phyloP scores from a whole-genome alignment of 495 filamentous ascomycete genomes.

The Tuber magnatum region DNA sequence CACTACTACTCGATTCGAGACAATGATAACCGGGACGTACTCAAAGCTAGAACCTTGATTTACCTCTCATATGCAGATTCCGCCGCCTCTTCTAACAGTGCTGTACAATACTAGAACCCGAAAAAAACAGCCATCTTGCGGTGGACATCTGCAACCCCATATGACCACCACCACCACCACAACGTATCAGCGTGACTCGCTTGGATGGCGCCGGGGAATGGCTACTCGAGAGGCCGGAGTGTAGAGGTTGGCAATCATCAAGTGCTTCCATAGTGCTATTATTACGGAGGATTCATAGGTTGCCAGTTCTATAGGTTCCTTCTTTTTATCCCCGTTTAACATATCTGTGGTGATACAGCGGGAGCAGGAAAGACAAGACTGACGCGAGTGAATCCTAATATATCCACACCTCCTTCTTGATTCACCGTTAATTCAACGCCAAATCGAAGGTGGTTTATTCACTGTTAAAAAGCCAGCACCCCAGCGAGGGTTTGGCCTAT shows the following conservation, averaged over 20 bases:
- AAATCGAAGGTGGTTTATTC: slow-evolving; percentile 21
- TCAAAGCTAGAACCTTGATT: not conserved
- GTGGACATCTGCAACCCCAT: slow-evolving; percentile 18
- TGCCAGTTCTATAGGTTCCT: not conserved
- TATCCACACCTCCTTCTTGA: not conserved
- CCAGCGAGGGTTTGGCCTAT: slow-evolving; percentile 20
- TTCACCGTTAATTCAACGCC: not conserved
- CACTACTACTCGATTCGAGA: not conserved
- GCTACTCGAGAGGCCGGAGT: slow-evolving; percentile 20
- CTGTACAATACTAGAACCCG: slow-evolving; percentile 3
- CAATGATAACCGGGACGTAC: not conserved
- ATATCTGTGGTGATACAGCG: slow-evolving; percentile 1
- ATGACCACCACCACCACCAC: slow-evolving; percentile 15
- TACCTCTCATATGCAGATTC: not conserved
- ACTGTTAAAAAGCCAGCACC: not conserved
- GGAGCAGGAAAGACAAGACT: slow-evolving; percentile 23
- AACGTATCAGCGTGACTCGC: slow-evolving; percentile 4
- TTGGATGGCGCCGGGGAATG: slow-evolving; percentile 22
- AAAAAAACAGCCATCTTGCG: slow-evolving; percentile 7
- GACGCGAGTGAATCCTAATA: not conserved
- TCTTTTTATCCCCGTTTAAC: slow-evolving; percentile 2
- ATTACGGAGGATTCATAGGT: slow-evolving; percentile 24
- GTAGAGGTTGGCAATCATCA: slow-evolving; percentile 14
- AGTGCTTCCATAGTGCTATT: slow-evolving; percentile 16
- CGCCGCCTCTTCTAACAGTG: not conserved